Conservation (phyloP, 2,329 filamentous ascomycete species). For the Cytospora chrysosperma region DNA sequence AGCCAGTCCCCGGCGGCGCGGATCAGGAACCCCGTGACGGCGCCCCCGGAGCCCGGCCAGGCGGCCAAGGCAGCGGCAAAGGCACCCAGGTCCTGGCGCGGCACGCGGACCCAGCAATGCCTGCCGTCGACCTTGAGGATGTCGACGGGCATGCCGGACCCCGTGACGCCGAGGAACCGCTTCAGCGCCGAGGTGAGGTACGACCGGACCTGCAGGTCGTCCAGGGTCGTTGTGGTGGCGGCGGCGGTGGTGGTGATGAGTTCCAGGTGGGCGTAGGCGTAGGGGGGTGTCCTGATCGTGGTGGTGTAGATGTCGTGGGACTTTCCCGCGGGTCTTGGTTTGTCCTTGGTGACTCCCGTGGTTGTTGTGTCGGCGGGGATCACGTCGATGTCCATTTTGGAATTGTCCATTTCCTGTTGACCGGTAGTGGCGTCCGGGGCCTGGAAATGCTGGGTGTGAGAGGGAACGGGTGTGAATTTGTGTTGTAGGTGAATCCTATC, state of each 20-base stretch:
- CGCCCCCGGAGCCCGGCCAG: constrained; percentile 53
- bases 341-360: not conserved
- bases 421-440: not conserved
- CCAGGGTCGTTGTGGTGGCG: constrained; percentile 40
- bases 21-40: constrained; percentile 54
- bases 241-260: constrained; percentile 35
- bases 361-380: not conserved
- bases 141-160: constrained; percentile 66
- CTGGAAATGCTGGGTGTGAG: not conserved
- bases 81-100: constrained; percentile 56
- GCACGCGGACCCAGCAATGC: constrained; percentile 65
- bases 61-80: constrained; percentile 66
- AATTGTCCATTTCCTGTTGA: not conserved
- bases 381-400: constrained; percentile 30
- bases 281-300: constrained; percentile 52
- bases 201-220: constrained; percentile 60
- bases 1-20: constrained; percentile 64
- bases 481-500: not conserved
- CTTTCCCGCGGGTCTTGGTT: constrained; percentile 33
- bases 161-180: constrained; percentile 69
- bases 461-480: no score
- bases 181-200: constrained; percentile 63
- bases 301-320: constrained; percentile 50
- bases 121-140: constrained; percentile 60
- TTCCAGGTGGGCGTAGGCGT: constrained; percentile 58